Evolutionary conservation across 192 early-diverging fungal genomes (phyloP), one percentile per base, ranked within the genome.

Genomic region (Linnemannia exigua): DNA sequence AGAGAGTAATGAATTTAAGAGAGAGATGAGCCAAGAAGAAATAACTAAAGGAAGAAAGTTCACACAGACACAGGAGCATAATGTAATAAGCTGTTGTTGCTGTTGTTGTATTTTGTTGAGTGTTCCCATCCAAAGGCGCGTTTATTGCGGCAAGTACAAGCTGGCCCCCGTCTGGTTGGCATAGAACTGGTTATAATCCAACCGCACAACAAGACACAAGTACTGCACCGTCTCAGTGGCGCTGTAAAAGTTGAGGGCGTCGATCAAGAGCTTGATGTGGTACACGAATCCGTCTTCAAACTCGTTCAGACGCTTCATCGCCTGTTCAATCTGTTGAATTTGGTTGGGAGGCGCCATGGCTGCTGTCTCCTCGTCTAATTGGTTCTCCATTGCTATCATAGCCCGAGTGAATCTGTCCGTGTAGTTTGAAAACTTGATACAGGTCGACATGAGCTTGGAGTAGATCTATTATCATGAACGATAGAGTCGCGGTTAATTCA

Each of bases 101-200:
- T n/a, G n/a, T n/a, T n/a, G n/a, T n/a, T n/a, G n/a, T n/a, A n/a
- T n/a, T n/a, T n/a, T n/a, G n/a, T n/a, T n/a, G n/a, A n/a, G n/a
- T n/a, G n/a, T n/a, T n/a, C n/a, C n/a, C n/a, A n/a, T n/a, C n/a
- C n/a, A n/a, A n/a, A n/a, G n/a, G n/a, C n/a, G n/a, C n/a, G n/a
- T n/a, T n/a, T n/a, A n/a, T 63, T 31, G 25, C 58, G 11, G 58
- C 58, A 25, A 63, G n/a, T 70, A 33, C 22, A 70, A 12, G 51
- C 20, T 78, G 5, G 78, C 31, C n/a, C 72, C 79, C 1, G 20
- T 75, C 66, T 88, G 87, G 67, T 90, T 92, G 20, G 91, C 86
- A 84, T 96, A 98, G 47, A 91, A 96, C 72, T 89, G 86, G 79
- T 96, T 97, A 70, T 92, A 96, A 69, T 97, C 96, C 76, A 95